These are phyloP conservation scores for Camptophora hylomeconis DNA, from an alignment of 2,329 filamentous ascomycete genomes.

Conservation along the genomic window DNA sequence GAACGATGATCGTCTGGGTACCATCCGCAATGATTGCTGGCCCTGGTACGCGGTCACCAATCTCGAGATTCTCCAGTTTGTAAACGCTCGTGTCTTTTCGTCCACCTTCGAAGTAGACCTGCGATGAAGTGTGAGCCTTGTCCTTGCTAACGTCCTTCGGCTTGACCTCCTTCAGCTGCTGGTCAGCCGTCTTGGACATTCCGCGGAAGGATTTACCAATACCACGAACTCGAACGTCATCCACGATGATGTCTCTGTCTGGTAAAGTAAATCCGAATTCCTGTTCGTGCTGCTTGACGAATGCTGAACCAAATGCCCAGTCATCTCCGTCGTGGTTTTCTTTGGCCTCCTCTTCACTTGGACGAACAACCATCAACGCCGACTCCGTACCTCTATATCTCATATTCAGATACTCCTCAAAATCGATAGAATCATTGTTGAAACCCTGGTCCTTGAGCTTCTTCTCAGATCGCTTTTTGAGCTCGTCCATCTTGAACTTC, in stretches of 20 bases:
- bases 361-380: constrained; percentile 76
- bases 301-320: constrained; percentile 75
- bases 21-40: constrained; percentile 69
- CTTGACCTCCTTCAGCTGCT: constrained; percentile 61
- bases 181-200: constrained; percentile 67
- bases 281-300: constrained; percentile 75
- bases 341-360: constrained; percentile 47
- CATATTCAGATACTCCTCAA: constrained; percentile 92
- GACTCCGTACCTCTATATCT: constrained; percentile 83
- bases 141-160: constrained; percentile 44
- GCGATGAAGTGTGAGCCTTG: constrained; percentile 52
- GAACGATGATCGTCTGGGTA: constrained; percentile 79
- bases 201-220: constrained; percentile 81
- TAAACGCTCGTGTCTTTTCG: constrained; percentile 68
- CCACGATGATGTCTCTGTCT: constrained; percentile 76
- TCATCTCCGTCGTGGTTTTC: constrained; percentile 49
- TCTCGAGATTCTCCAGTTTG: constrained; percentile 59
- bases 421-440: constrained; percentile 56
- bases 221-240: constrained; percentile 76
- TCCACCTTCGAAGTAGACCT: constrained; percentile 77
- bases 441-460: constrained; percentile 70
- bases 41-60: constrained; percentile 61
- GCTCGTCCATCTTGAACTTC: constrained; percentile 59
- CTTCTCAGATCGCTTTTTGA: constrained; percentile 61
- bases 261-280: constrained; percentile 85